Base-by-base conservation (phyloP, 305 asterid genomes). In the Salvia sclarea region DNA sequence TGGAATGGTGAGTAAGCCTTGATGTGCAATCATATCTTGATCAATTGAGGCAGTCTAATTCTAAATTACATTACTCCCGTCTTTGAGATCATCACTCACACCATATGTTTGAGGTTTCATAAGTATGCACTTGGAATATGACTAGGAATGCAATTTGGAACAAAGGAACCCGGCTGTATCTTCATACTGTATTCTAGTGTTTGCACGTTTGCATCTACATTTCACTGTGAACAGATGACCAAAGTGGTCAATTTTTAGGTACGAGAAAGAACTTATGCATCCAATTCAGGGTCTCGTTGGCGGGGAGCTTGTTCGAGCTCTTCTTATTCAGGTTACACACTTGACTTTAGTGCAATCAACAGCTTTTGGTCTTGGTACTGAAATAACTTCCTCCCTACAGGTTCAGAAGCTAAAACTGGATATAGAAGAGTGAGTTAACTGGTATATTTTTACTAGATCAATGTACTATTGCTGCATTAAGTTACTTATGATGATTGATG, bases 371-470 rank as follows among this genome's bases (percentile, higher is more conserved):
- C 78, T 48, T 69, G 66, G 61, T 56, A 73, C 53, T 85, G 76
- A 88, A 73, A 17, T 13, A 60, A 16, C 14, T 22, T 40, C 5
- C 20, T 54, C 30, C 64, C 69, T 70, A 75, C 95, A 94, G 99
- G 96, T 94, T 83, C 99, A 94, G 84, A 94, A 94, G 90, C 91
- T 94, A 71, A 94, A 94, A 76, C 83, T 94, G 79, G 97, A 94
- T 73, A 87, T 87, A 69, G 97, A 94, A 80, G 96, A 86, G 98
- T 94, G 83, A 92, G 97, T 82, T 59, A 59, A 76, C 68, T 60
- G 48, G 62, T 41, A 62, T 74, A 54, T 58, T 35, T 60, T 5
- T 64, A 61, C 67, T 52, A 38, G 31, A 49, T 35, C 66, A 35
- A 21, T 58, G 25, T 20, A 9, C 44, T 59, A 33, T 57, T 40